phyloP scores from a whole-genome alignment of 129 eudicot genomes.

The Arctium lappa region DNA sequence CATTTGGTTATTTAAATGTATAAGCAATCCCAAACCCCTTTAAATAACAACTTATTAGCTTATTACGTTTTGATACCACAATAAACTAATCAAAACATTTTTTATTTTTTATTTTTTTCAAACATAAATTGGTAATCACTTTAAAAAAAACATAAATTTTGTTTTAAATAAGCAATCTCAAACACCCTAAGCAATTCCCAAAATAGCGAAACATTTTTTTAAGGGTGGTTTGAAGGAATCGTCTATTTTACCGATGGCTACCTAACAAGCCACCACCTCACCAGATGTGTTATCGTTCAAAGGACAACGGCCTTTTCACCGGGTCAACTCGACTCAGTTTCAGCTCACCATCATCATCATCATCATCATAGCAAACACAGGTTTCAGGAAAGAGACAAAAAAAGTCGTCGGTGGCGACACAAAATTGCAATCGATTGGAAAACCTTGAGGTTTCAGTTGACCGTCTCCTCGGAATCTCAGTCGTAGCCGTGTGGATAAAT shows the following conservation, averaged over 20 bases:
- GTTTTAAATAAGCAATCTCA: too few relatives aligned
- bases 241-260: not conserved
- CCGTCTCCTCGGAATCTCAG: constrained; percentile 19
- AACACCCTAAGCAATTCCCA: not conserved
- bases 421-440: not conserved
- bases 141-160: too few relatives aligned
- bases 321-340: constrained; percentile 28
- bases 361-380: not conserved
- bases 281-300: constrained; percentile 7
- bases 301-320: constrained; percentile 16
- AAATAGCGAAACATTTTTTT: too few relatives aligned
- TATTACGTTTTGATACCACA: too few relatives aligned
- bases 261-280: constrained; percentile 11
- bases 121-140: too few relatives aligned
- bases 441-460: constrained; percentile 34
- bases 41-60: too few relatives aligned
- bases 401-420: not conserved
- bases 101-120: too few relatives aligned
- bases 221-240: not conserved
- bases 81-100: too few relatives aligned
- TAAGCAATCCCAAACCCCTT: too few relatives aligned
- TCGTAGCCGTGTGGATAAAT: constrained; percentile 22
- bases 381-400: constrained; percentile 8
- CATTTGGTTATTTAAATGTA: too few relatives aligned
- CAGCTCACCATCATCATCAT: constrained; percentile 5